These are phyloP conservation scores for Guadua angustifolia DNA, from an alignment of 176 grass and related monocot genomes.

Conservation along the genomic window DNA sequence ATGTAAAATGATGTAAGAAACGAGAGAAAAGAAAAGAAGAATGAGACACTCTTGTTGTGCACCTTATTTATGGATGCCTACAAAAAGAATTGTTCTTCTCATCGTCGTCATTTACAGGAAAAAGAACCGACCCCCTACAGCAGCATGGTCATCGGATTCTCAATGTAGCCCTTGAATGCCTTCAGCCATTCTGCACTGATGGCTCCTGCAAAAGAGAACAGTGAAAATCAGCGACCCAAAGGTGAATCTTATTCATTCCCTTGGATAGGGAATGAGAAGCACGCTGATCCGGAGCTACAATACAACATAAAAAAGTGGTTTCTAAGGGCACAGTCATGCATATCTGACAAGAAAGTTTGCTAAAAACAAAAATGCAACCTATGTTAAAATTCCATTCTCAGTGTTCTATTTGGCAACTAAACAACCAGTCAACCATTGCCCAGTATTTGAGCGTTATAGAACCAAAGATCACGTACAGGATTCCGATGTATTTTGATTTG, in stretches of 20 bases:
- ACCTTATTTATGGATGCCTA: conserved; percentile 55
- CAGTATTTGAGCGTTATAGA: no score
- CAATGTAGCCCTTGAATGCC: conserved; percentile 79
- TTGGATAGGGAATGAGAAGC: neutral
- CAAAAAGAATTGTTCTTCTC: conserved; percentile 37
- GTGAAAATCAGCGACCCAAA: neutral
- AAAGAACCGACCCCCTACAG: conserved; percentile 29
- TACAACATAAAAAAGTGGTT: neutral
- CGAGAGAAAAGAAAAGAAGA: no score
- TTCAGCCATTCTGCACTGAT: conserved; percentile 73
- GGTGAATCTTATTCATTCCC: neutral
- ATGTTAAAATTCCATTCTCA: no score
- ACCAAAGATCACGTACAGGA: no score
- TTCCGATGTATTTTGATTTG: no score
- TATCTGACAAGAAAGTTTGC: neutral
- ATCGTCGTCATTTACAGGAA: conserved; percentile 35
- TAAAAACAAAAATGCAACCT: no score
- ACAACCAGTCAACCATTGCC: no score
- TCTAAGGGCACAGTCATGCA: neutral
- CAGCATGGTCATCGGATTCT: conserved; percentile 68
- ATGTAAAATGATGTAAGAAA: no score
- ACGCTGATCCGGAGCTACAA: neutral
- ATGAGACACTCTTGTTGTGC: neutral
- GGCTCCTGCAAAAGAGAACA: conserved; percentile 48
- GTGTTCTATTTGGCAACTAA: no score